Conservation (phyloP, 352 stramenopile species). For the Elongisporangium anandrum region DNA sequence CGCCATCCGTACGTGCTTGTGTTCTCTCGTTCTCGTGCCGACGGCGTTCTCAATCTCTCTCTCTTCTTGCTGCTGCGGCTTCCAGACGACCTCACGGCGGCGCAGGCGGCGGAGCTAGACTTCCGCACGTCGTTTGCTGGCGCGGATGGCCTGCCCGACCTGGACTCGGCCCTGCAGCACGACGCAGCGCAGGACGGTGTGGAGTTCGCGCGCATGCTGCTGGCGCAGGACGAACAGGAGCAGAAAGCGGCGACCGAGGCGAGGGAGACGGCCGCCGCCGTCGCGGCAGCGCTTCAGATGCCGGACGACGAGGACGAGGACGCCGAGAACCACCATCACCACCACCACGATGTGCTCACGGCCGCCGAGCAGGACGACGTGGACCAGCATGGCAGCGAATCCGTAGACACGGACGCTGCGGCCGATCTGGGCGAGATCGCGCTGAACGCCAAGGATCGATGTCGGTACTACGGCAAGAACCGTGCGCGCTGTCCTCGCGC, state of each 20-base stretch:
- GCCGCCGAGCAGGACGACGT: slow-evolving; percentile 9
- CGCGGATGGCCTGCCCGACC: slow-evolving; percentile 48
- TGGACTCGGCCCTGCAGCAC: slow-evolving; percentile 45
- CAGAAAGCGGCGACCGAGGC: slow-evolving; percentile 7
- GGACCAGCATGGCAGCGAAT: not conserved
- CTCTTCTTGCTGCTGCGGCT: slow-evolving; percentile 1
- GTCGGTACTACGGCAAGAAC: slow-evolving; percentile 72
- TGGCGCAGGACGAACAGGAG: slow-evolving; percentile 63
- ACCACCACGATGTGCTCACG: slow-evolving; percentile 1
- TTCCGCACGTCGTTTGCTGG: slow-evolving; percentile 69
- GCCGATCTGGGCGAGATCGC: slow-evolving; percentile 13
- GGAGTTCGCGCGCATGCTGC: slow-evolving; percentile 67
- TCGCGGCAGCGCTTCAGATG: not conserved
- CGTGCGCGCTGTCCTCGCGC: slow-evolving; percentile 56
- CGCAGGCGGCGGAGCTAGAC: slow-evolving; percentile 61
- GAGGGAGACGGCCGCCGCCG: not conserved
- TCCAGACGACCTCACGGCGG: slow-evolving; percentile 46
- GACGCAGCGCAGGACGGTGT: slow-evolving; percentile 42
- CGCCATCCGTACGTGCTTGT: slow-evolving; percentile 29
- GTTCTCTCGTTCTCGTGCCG: slow-evolving; percentile 2
- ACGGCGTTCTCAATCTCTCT: not conserved
- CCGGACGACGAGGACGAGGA: not conserved
- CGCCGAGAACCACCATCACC: not conserved
- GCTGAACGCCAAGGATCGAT: slow-evolving; percentile 36
- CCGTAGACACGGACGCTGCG: slow-evolving; percentile 8